Evolutionary conservation across 257 asterid genomes (phyloP).

Genomic region (Mitragyna speciosa): DNA sequence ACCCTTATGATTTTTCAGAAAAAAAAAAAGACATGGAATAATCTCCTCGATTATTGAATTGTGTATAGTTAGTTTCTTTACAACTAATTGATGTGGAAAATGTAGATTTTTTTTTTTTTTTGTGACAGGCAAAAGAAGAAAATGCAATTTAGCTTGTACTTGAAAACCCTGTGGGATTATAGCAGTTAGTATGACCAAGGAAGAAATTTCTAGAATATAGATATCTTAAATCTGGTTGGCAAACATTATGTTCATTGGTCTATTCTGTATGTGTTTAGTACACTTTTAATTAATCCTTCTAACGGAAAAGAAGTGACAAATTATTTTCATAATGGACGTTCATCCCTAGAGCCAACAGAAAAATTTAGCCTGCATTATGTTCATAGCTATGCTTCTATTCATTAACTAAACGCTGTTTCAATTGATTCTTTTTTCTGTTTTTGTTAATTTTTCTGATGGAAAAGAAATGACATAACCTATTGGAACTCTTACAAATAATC

Average conservation of each 20-base stretch:
- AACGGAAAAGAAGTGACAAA: neutral
- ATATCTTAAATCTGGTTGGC: neutral
- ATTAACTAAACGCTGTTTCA: neutral
- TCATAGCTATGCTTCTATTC: neutral
- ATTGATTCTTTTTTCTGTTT: neutral
- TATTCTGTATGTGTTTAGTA: neutral
- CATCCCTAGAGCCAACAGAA: neutral
- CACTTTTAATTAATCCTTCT: neutral
- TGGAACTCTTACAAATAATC: conserved; percentile 1
- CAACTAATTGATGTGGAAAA: neutral
- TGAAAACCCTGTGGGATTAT: neutral
- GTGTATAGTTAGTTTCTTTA: neutral
- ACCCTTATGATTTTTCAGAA: neutral
- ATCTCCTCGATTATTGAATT: neutral
- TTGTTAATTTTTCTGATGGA: neutral
- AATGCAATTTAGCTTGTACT: neutral
- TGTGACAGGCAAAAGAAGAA: neutral
- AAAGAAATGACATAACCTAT: neutral
- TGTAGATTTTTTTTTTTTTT: neutral
- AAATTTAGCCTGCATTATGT: neutral
- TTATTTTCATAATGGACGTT: neutral
- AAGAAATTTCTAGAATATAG: neutral
- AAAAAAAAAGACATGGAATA: neutral
- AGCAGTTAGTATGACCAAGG: neutral
- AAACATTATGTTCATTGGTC: too few species aligned